Conservation (phyloP, 2,329 filamentous ascomycete genomes). For the Alternaria brassicae region DNA sequence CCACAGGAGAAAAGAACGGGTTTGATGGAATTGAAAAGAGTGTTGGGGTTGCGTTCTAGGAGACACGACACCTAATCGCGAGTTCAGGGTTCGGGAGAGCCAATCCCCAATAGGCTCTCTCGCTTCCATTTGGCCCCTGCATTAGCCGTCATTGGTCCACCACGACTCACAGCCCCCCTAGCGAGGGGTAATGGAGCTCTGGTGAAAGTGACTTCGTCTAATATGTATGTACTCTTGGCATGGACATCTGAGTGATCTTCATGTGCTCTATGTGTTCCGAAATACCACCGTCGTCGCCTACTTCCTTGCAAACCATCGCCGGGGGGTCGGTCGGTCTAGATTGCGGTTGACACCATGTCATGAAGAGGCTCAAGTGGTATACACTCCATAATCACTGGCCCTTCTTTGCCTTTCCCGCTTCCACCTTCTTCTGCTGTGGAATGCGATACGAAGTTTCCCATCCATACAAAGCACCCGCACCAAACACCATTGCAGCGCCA, state of each 20-base stretch:
- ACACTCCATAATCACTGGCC: conserved; percentile 23
- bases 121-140: conserved; percentile 16
- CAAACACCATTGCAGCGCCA: conserved; percentile 86
- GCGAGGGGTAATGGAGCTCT: conserved; percentile 10
- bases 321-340: background rate
- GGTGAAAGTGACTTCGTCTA: background rate
- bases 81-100: conserved; percentile 22
- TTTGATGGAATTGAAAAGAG: conserved; percentile 28
- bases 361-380: background rate
- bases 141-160: conserved; percentile 17
- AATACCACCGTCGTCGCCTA: background rate
- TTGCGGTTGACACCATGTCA: background rate
- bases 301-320: background rate
- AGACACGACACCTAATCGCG: conserved; percentile 35
- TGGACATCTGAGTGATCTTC: background rate
- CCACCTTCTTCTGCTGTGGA: conserved; percentile 48
- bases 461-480: conserved; percentile 88
- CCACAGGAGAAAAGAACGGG: conserved; percentile 25
- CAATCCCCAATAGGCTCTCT: conserved; percentile 17
- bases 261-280: background rate
- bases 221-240: conserved; percentile 15
- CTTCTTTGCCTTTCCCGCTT: conserved; percentile 34
- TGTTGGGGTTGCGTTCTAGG: conserved; percentile 24
- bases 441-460: conserved; percentile 67
- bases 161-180: conserved; percentile 1